phyloP scores from a whole-genome alignment of 2,329 filamentous ascomycete genomes.

The Talaromyces sp. region DNA sequence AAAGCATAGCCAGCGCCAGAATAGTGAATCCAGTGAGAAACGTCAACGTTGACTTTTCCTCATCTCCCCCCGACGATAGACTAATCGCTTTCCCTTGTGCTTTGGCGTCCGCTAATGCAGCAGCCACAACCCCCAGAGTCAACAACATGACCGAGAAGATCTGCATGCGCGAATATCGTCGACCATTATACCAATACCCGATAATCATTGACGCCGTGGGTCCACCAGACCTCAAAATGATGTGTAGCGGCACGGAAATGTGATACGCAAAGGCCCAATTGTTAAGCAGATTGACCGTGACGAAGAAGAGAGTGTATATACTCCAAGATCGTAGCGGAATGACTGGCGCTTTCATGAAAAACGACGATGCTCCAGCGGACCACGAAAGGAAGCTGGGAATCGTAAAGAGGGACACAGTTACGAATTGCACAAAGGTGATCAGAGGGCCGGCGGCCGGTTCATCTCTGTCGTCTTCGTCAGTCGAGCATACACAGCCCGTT shows the following conservation, averaged over 20 bases:
- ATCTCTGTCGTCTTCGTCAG: conserved; percentile 22
- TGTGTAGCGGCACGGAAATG: conserved; percentile 94
- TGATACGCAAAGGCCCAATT: conserved; percentile 97
- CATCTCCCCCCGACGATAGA: conserved; percentile 24
- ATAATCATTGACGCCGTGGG: conserved; percentile 93
- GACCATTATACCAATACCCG: conserved; percentile 75
- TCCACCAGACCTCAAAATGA: conserved; percentile 90
- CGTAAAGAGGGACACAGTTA: conserved; percentile 75
- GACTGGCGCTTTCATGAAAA: conserved; percentile 70
- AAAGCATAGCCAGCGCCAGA: conserved; percentile 79
- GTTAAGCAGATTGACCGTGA: conserved; percentile 90
- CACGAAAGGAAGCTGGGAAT: conserved; percentile 71
- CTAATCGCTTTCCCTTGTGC: conserved; percentile 58
- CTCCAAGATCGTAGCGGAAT: conserved; percentile 83
- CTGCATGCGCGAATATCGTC: conserved; percentile 76
- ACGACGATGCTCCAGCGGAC: conserved; percentile 56
- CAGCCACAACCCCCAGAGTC: conserved; percentile 79
- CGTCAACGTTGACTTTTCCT: conserved; percentile 39
- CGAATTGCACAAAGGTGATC: conserved; percentile 83
- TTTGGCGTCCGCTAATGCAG: conserved; percentile 84
- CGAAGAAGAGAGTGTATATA: conserved; percentile 85
- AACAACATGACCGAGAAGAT: conserved; percentile 76
- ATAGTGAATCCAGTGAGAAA: conserved; percentile 67
- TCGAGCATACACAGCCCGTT: background rate
- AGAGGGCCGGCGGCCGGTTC: conserved; percentile 60